Percentiles rank a stretch among this genome's conserved stretches.
These are phyloP conservation scores for Sugiyamaella japonica DNA, from an alignment of 1,139 yeast species.

Conservation along the genomic window DNA sequence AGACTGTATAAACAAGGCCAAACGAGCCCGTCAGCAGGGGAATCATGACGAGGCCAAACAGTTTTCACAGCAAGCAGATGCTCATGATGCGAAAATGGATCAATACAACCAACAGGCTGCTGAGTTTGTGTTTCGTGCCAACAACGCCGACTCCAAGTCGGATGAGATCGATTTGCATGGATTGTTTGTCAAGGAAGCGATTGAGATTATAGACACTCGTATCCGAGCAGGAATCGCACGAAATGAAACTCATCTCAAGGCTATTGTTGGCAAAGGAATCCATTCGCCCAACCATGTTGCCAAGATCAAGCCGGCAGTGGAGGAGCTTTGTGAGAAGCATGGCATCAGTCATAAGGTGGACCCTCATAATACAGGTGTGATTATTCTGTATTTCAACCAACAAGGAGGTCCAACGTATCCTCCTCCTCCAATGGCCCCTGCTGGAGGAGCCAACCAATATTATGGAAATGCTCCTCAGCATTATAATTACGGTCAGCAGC, in stretches of 20 bases:
- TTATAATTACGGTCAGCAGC: conserved; percentile 28
- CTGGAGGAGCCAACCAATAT: conserved; percentile 21
- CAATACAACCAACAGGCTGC: conserved; percentile 78
- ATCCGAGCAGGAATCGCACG: conserved; percentile 64
- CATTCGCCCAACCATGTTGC: conserved; percentile 84
- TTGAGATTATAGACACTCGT: conserved; percentile 69
- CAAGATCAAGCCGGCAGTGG: conserved; percentile 87
- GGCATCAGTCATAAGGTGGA: conserved; percentile 62
- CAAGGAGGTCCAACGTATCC: conserved; percentile 16
- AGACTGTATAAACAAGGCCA: conserved; percentile 64
- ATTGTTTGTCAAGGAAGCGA: conserved; percentile 83
- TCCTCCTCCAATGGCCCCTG: conserved; percentile 4
- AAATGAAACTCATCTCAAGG: conserved; percentile 53
- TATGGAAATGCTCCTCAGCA: conserved; percentile 20
- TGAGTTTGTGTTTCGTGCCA: conserved; percentile 82
- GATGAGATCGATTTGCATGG: conserved; percentile 96
- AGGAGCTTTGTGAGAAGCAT: conserved; percentile 67
- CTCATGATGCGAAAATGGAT: conserved; percentile 62
- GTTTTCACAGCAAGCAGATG: conserved; percentile 67
- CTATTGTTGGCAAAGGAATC: conserved; percentile 92
- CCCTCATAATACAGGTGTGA: conserved; percentile 73
- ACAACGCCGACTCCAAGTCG: conserved; percentile 77
- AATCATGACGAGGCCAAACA: conserved; percentile 72
- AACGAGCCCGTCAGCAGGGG: conserved; percentile 72
- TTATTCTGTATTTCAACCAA: conserved; percentile 61